Conservation (phyloP, 1,139 yeast species). For the Dujonia santamariae region DNA sequence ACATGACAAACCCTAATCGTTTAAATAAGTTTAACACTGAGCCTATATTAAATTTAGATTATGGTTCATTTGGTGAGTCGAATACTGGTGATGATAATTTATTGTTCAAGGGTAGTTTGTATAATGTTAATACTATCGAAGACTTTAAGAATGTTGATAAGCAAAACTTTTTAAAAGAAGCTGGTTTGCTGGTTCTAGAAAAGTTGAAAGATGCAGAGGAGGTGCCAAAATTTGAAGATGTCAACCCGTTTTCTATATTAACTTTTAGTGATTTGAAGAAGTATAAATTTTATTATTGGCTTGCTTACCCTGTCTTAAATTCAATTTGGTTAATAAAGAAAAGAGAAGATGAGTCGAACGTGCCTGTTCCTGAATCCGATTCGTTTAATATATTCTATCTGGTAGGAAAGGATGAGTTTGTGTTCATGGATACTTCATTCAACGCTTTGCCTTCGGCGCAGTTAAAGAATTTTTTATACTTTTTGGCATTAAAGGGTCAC, state of each 20-base stretch:
- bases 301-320: constrained; percentile 68
- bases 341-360: not conserved
- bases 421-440: constrained; percentile 62
- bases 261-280: constrained; percentile 87
- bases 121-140: constrained; percentile 79
- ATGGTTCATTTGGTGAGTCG: constrained; percentile 36
- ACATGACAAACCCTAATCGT: constrained; percentile 27
- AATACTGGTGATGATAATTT: constrained; percentile 27
- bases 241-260: constrained; percentile 52
- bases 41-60: constrained; percentile 38
- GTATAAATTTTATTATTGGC: constrained; percentile 87
- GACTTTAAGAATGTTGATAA: constrained; percentile 74
- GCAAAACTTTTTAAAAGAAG: constrained; percentile 43
- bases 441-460: constrained; percentile 55
- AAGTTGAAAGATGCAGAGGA: constrained; percentile 10
- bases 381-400: not conserved
- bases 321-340: constrained; percentile 34
- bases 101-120: constrained; percentile 26
- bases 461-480: constrained; percentile 61
- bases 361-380: not conserved
- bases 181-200: constrained; percentile 35
- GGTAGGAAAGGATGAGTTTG: constrained; percentile 24
- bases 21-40: constrained; percentile 41
- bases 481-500: constrained; percentile 44
- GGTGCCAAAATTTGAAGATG: constrained; percentile 7